Evolutionary conservation across 306 rosid species (phyloP), one percentile per base, ranked within the genome.

Genomic region (Prunus padus): DNA sequence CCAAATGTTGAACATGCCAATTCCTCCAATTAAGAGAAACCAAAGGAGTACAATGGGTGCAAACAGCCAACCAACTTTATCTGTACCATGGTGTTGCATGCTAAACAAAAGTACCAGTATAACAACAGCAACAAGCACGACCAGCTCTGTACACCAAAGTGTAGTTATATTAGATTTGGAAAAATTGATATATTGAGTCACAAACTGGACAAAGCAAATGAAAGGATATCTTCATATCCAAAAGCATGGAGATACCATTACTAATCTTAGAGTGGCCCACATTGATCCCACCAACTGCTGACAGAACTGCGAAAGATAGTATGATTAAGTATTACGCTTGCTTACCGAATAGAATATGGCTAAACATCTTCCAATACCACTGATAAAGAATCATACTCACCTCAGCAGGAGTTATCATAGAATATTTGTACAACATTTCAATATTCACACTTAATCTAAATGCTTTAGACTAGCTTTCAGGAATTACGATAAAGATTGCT

Each of bases 281-380:
- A 61, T 95, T 92, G 97, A 95, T 95, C 81, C 98, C 98, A 47
- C 97, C 97, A 72, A 88, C 93, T 65, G 97, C 98, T n/a, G 97
- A 92, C 69, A 95, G 78, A 86, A 92, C 98, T 95, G 85, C 77
- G 79, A 69, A 42, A 60, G 12, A 81, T 72, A 19, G 76, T 10
- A 72, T 37, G 62, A 80, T 66, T 62, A 81, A 75, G 45, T 40
- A 76, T 79, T 3, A 1, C 2, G 0, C 16, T 16, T 6, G 25
- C 66, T 56, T 22, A 42, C 0, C 19, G 16, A 57, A 8, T 8
- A 40, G 12, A 57, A 40, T 37, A 72, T 22, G 42, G 13, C 30
- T 62, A 15, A 62, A 22, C 64, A 62, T 12, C 74, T 83, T 70
- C 62, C 62, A 56, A 10, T n/a, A 56, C 3, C n/a, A n/a, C n/a